phyloP scores from a whole-genome alignment of 495 filamentous ascomycete genomes.

The Tetracladium marchalianum region DNA sequence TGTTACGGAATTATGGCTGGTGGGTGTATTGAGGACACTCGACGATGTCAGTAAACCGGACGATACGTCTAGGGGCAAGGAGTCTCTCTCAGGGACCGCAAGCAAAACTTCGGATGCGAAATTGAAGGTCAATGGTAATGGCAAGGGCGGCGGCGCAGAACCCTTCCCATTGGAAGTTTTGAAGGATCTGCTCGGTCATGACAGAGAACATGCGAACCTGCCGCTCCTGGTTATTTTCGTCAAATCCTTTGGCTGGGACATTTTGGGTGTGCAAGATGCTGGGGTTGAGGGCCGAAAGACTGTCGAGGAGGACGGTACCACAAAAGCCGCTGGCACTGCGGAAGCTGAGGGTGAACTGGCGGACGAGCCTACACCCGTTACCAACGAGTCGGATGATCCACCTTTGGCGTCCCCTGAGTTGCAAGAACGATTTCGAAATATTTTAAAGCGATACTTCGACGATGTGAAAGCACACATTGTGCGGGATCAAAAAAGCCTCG shows the following conservation, averaged over 20 bases:
- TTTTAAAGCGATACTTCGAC: constrained; percentile 84
- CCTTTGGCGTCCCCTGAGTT: constrained; percentile 67
- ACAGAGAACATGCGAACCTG: constrained; percentile 84
- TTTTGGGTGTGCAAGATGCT: constrained; percentile 65
- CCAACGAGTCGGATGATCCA: constrained; percentile 42
- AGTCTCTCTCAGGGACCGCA: constrained; percentile 35
- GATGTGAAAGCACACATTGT: constrained; percentile 85
- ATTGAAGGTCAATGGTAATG: constrained; percentile 31
- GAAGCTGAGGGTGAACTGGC: constrained; percentile 39
- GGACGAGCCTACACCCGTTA: constrained; percentile 32
- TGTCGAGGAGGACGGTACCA: constrained; percentile 74
- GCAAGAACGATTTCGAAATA: constrained; percentile 77
- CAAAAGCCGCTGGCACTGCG: constrained; percentile 34
- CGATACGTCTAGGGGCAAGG: constrained; percentile 61
- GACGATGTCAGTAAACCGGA: constrained; percentile 85
- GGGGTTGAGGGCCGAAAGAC: constrained; percentile 69
- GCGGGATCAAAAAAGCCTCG: constrained; percentile 79
- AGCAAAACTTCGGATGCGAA: constrained; percentile 44
- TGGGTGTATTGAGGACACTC: constrained; percentile 74
- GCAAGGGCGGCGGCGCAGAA: constrained; percentile 52
- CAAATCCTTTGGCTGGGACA: constrained; percentile 93
- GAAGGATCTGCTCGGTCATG: constrained; percentile 89
- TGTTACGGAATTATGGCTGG: constrained; percentile 94
- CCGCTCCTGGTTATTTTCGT: constrained; percentile 89
- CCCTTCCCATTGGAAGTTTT: constrained; percentile 93